Base-by-base conservation (phyloP, 2,329 filamentous ascomycete species). In the Macrophomina phaseolina region DNA sequence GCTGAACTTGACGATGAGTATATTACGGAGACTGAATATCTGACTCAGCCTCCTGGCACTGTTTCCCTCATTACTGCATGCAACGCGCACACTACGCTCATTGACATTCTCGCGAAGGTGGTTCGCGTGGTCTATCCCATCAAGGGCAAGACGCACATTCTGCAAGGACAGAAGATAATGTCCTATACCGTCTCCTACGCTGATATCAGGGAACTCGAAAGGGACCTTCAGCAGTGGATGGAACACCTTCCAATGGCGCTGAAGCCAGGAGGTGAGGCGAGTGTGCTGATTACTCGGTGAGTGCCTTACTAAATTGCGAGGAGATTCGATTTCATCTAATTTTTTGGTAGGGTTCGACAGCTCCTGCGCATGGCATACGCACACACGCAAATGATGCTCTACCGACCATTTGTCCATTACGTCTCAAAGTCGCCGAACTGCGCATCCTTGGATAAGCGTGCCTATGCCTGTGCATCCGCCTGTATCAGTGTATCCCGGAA, bases 381-480 rank as follows among this genome's bases (percentile, higher is more conserved):
- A 2, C 91, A 94, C 73, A 90, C 93, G 5, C 92, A 94, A 74
- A 89, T 95, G 76, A 88, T 95, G 73, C 81, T 95, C 1, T 95
- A 95, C 73, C 84, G 92, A 18, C 92, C 92, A 0, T 95, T 95
- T 75, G 80, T 95, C 12, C 92, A 95, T 75, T 95, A 94, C 71
- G 89, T 93, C 16, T 93, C 91, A 7, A 88, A 88, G 51, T 75
- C 80, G 23, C 80, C 80, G 69, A 78, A 78, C 66, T 80, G 80
- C 7, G 82, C 81, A 55, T 79, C 80, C 55, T 82, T 91, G n/a
- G 91, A 94, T 71, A 89, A 93, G 71, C 84, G 91, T 63, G 91
- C 91, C 1, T 94, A 93, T 74, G 90, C 91, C 12, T 94, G 91
- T 73, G 88, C 87, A 6, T 87, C 87, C 30, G 88, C 87, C 2